Conservation (phyloP, 1,284 basidiomycete genomes). For the Phylloboletellus chloephorus region DNA sequence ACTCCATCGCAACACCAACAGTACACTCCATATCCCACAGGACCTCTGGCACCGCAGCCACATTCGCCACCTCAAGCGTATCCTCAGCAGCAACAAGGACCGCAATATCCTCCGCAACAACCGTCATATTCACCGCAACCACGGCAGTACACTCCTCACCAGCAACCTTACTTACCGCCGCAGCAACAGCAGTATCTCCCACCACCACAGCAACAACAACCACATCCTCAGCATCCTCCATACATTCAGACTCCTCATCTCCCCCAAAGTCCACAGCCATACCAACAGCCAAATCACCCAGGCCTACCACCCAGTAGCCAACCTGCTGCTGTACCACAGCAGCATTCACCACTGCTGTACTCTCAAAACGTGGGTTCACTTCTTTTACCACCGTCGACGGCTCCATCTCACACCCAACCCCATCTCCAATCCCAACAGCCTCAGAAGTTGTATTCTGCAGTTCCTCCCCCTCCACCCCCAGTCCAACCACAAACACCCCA, state of each 20-base stretch:
- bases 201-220: slow-evolving; percentile 9
- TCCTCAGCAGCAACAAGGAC: slow-evolving; percentile 11
- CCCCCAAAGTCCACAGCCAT: slow-evolving; percentile 14
- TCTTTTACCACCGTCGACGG: slow-evolving; percentile 17
- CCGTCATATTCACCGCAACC: slow-evolving; percentile 6
- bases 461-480: slow-evolving; percentile 16
- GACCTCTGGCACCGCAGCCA: slow-evolving; percentile 11
- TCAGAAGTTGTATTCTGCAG: slow-evolving; percentile 13
- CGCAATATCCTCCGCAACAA: slow-evolving; percentile 10
- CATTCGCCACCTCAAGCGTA: slow-evolving; percentile 12
- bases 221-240: slow-evolving; percentile 15
- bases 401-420: slow-evolving; percentile 5
- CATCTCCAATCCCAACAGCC: slow-evolving; percentile 3
- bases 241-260: slow-evolving; percentile 16
- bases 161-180: slow-evolving; percentile 13
- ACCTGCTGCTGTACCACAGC: slow-evolving; percentile 4
- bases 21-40: slow-evolving; percentile 14
- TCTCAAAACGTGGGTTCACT: slow-evolving; percentile 33
- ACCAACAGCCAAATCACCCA: slow-evolving; percentile 16
- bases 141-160: slow-evolving; percentile 10
- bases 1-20: slow-evolving; percentile 9
- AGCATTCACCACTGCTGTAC: slow-evolving; percentile 32
- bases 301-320: slow-evolving; percentile 4
- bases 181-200: slow-evolving; percentile 12
- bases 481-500: slow-evolving; percentile 16